Percentiles rank a stretch among this genome's conserved stretches.
Conservation (phyloP, 352 stramenopile genomes). For the Globisporangium rhizosaccharum region DNA sequence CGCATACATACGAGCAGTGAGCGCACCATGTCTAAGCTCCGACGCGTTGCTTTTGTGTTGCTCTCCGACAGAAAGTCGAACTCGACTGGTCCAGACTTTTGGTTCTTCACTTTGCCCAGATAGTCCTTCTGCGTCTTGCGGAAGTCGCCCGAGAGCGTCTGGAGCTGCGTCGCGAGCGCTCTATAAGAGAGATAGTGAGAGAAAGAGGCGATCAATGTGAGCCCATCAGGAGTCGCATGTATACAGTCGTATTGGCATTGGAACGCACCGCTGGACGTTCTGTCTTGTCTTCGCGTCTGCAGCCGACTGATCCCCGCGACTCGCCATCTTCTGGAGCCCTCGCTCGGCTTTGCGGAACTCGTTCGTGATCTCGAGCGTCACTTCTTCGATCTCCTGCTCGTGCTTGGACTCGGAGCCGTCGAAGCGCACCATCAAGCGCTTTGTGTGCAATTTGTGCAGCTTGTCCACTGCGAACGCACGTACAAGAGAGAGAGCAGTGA, state of each 20-base stretch:
- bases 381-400: conserved; percentile 76
- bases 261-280: conserved; percentile 75
- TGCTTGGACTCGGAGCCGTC: conserved; percentile 83
- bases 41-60: conserved; percentile 50
- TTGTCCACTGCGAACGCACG: conserved; percentile 61
- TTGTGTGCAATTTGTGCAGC: conserved; percentile 80
- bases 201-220: no score
- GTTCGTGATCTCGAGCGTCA: conserved; percentile 77
- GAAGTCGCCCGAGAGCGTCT: conserved; percentile 95
- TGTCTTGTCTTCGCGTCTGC: conserved; percentile 81
- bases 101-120: conserved; percentile 92
- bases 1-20: neutral
- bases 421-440: conserved; percentile 84
- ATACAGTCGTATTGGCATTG: no score
- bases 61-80: conserved; percentile 87
- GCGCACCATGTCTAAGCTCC: conserved; percentile 47
- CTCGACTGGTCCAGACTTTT: conserved; percentile 94
- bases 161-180: conserved; percentile 94
- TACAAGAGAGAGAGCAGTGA: neutral
- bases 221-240: no score
- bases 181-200: conserved; percentile 10
- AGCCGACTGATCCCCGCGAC: conserved; percentile 64
- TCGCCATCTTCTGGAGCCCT: conserved; percentile 67
- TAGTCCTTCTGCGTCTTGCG: conserved; percentile 98
- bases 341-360: conserved; percentile 80